Evolutionary conservation across 1,284 basidiomycete species (phyloP).

Genomic region (Ganoderma multipileum): DNA sequence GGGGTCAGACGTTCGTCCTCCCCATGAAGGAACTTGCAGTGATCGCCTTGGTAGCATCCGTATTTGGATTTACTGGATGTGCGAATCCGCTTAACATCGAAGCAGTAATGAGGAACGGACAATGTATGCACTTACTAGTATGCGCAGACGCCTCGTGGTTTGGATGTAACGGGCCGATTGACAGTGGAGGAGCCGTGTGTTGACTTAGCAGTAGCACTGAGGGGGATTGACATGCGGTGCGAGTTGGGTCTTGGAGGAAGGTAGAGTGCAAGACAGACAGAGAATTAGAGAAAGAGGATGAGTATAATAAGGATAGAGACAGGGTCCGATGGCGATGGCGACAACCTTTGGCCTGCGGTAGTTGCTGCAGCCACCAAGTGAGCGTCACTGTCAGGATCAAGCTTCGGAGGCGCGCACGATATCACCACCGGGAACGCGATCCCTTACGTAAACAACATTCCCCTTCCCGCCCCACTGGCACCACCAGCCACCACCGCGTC

Average conservation of each 20-base stretch:
- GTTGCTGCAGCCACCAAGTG: constrained; percentile 19
- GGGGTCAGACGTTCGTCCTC: constrained; percentile 60
- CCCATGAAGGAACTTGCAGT: constrained; percentile 79
- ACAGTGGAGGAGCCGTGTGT: background rate
- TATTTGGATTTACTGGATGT: constrained; percentile 46
- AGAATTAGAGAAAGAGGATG: background rate
- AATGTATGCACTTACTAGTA: constrained; percentile 30
- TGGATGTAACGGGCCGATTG: constrained; percentile 62
- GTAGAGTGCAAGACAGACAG: background rate
- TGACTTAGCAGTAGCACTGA: background rate
- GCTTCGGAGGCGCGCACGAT: background rate
- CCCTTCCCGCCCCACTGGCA: no score
- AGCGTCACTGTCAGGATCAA: constrained; percentile 12
- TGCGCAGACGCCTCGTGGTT: constrained; percentile 33
- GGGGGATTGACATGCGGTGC: constrained; percentile 16
- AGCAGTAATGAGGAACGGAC: background rate
- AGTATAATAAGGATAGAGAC: background rate
- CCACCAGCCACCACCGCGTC: background rate
- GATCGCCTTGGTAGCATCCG: constrained; percentile 69
- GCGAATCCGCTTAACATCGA: constrained; percentile 7
- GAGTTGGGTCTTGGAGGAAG: background rate
- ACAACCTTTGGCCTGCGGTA: constrained; percentile 21
- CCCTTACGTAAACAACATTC: constrained; percentile 13
- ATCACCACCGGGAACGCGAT: background rate
- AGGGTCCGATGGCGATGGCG: background rate